phyloP scores from a whole-genome alignment of 148 eudicot species.

The Silene conica region DNA sequence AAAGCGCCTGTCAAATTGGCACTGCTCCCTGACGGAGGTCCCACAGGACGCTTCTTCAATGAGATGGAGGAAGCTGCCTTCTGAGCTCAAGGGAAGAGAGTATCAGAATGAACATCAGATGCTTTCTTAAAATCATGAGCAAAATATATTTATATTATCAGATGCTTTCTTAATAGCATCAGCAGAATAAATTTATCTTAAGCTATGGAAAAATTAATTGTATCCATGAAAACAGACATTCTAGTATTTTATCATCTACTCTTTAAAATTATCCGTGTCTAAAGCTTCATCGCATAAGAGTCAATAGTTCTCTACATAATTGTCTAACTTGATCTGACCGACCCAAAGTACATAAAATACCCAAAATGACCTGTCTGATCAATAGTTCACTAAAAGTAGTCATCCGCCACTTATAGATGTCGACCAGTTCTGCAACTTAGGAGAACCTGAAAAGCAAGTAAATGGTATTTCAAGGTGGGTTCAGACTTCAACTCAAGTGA shows the following conservation, averaged over 20 bases:
- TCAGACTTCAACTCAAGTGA: constrained; percentile 23
- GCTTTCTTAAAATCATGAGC: neutral
- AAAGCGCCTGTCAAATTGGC: constrained; percentile 17
- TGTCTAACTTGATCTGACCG: neutral
- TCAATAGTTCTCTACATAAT: neutral
- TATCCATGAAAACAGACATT: neutral
- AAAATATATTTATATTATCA: neutral
- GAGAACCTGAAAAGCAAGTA: neutral
- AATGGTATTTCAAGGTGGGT: neutral
- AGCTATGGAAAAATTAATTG: neutral
- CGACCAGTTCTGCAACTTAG: neutral
- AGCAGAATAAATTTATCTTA: neutral
- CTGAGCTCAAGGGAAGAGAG: neutral
- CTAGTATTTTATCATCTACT: neutral
- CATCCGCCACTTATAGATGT: neutral
- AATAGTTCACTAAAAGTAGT: too few species aligned
- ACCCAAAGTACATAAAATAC: neutral
- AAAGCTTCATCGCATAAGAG: neutral
- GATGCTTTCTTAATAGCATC: neutral
- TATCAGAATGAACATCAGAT: neutral
- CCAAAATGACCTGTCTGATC: neutral
- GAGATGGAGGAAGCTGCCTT: constrained; percentile 15
- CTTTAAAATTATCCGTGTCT: neutral
- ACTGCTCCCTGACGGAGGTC: constrained; percentile 18
- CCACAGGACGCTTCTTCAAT: constrained; percentile 24